Evolutionary conservation across 2,329 filamentous ascomycete species (phyloP), one percentile per base, ranked within the genome.

Genomic region (Penicillium capsulatum): DNA sequence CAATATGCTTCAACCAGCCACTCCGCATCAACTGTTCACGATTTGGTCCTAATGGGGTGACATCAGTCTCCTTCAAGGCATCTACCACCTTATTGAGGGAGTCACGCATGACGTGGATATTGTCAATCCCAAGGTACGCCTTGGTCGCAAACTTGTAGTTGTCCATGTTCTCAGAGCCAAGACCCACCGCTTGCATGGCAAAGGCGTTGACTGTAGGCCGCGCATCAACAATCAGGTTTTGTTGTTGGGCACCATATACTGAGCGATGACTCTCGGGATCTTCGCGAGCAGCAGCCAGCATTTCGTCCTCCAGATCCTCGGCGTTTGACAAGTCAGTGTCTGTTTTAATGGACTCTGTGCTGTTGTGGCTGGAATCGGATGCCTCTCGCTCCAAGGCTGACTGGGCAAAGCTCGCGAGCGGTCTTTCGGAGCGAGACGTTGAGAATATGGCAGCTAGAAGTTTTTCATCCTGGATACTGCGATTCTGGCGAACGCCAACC

Each of bases 81-180:
- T 94, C 90, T 37, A 96, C 75, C 14, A 98, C 85, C 52, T 84
- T 91, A 53, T 84, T 83, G 22, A 98, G 73, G 2, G 91, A 97
- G 46, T 85, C 84, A 41, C 92, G 79, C 92, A 98, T 98, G 47
- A 96, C 89, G 59, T 98, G 92, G 44, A 98, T 97, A 61, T 98
- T 98, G 63, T 94, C 91, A 57, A 98, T 98, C 47, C 87, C 92
- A 40, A 98, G 76, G 60, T 94, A 98, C 19, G 84, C 84, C 65
- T 96, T 95, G 43, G 83, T 84, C 11, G 89, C 88, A 57, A 90
- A 91, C 46, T 84, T 87, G 69, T 98, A 98, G 65, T 95, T 85
- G 50, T 95, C 87, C 86, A 97, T 96, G 57, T 96, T 95, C 66
- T 98, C 92, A 0, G 91, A 95, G 2, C 92, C 92, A 62, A 90